Evolutionary conservation across 2,329 filamentous ascomycete genomes (phyloP).

Genomic region (Exutisphaerella laricina): DNA sequence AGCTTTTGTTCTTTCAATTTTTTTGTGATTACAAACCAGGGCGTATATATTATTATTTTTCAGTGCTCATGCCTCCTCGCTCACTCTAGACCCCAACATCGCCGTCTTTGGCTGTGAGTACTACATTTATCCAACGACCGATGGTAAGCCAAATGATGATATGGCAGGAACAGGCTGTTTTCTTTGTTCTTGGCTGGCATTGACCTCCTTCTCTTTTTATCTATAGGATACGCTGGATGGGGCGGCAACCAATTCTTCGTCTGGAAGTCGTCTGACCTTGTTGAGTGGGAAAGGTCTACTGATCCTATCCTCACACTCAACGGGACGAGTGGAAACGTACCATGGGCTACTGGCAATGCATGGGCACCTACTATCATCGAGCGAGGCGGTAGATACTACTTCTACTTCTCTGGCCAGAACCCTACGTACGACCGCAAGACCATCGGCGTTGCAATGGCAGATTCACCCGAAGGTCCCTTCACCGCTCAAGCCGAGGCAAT

Average conservation of each 20-base stretch:
- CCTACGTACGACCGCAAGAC: constrained; percentile 27
- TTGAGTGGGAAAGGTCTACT: constrained; percentile 39
- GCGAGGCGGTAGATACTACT: constrained; percentile 27
- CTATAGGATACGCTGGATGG: constrained; percentile 33
- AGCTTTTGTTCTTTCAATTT: too few species aligned
- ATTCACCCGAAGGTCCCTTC: constrained; percentile 26
- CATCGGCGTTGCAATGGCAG: constrained; percentile 27
- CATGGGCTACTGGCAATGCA: constrained; percentile 36
- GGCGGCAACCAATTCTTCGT: constrained; percentile 45
- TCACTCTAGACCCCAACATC: constrained; percentile 49
- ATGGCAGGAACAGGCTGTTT: too few species aligned
- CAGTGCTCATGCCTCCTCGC: too few species aligned
- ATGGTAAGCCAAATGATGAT: constrained; percentile 34
- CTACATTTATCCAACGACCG: constrained; percentile 47
- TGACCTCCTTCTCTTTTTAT: too few species aligned
- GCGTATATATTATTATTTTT: too few species aligned
- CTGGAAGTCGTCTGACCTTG: constrained; percentile 44
- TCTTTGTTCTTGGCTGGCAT: background rate
- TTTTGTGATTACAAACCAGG: too few species aligned
- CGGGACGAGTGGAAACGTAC: constrained; percentile 40
- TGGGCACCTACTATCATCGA: constrained; percentile 29
- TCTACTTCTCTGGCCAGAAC: constrained; percentile 31
- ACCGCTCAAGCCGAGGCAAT: constrained; percentile 24
- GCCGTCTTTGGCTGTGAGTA: constrained; percentile 41
- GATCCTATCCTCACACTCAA: constrained; percentile 44